Evolutionary conservation across 2,329 filamentous ascomycete genomes (phyloP), one percentile per base, ranked within the genome.

Genomic region (Achaetomium macrosporum): DNA sequence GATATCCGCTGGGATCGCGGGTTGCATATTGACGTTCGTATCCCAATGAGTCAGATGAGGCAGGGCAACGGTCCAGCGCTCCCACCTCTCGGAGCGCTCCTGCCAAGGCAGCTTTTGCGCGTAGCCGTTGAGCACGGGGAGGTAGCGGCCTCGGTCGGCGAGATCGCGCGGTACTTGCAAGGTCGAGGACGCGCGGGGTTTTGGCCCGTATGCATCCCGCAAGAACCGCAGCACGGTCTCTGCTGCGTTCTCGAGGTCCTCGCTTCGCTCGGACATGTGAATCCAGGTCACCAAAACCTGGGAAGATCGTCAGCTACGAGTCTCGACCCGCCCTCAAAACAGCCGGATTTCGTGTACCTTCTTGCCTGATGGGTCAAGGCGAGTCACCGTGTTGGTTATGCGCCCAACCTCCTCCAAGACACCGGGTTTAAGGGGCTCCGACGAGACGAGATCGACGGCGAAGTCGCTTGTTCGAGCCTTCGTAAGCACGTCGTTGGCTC

Each of bases 151-250:
- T 2, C 36, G 30, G 12, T 49, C 31, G n/a, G 48, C 33, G 9
- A 51, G 15, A 30, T 46, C 46, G 36, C 54, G 44, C 35, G 62
- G 58, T 1, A 71, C 54, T 8, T 58, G 17, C 40, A 57, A 35
- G 2, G 53, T 41, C 11, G 48, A 29, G 7, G 51, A 61, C 5
- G 53, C 57, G 15, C 57, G 59, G 2, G 56, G 50, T 11, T 58
- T 56, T 6, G 63, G 56, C 2, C 59, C 58, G 31, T 60, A 66
- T 11, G 68, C 67, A 5, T 67, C 68, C 33, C 71, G 62, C 2
- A 81, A 61, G 4, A 79, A 68, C 30, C 78, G 73, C 43, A 70
- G 63, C 15, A 77, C 75, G 13, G 73, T 64, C 40, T 80, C 75
- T 33, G 66, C 66, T 1, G 66, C 60, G 49, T 71, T 66, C 60